Evolutionary conservation across 139 green algal species (phyloP).

Genomic region (Coelastrella sp.): DNA sequence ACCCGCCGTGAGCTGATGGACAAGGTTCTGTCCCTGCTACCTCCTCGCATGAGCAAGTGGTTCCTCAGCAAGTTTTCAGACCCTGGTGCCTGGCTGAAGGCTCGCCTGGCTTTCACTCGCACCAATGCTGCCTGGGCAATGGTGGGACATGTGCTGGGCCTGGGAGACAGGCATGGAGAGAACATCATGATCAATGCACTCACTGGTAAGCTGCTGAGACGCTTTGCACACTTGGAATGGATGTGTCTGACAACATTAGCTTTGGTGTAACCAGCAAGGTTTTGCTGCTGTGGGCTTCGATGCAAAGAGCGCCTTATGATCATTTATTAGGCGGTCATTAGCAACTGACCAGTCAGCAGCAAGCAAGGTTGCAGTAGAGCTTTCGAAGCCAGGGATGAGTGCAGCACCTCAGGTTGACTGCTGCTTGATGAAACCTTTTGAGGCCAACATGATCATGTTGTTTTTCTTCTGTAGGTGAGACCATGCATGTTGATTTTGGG

Average conservation of each 20-base stretch:
- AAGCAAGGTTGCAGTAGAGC: too few relatives aligned
- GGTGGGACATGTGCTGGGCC: slow-evolving; percentile 79
- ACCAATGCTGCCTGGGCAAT: slow-evolving; percentile 85
- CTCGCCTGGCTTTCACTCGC: slow-evolving; percentile 82
- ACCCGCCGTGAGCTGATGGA: slow-evolving; percentile 62
- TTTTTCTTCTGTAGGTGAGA: slow-evolving; percentile 34
- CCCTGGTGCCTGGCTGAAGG: slow-evolving; percentile 82
- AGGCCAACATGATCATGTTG: too few relatives aligned
- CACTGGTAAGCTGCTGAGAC: slow-evolving; percentile 38
- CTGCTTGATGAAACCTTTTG: too few relatives aligned
- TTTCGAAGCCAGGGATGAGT: too few relatives aligned
- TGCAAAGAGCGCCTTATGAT: too few relatives aligned
- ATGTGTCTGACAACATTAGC: too few relatives aligned
- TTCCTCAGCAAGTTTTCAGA: slow-evolving; percentile 64
- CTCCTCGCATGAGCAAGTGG: slow-evolving; percentile 90
- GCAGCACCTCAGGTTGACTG: too few relatives aligned
- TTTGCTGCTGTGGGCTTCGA: too few relatives aligned
- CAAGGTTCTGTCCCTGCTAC: slow-evolving; percentile 78
- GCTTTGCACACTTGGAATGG: background rate
- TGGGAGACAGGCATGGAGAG: slow-evolving; percentile 95
- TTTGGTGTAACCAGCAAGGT: too few relatives aligned
- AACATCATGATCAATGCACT: slow-evolving; percentile 94
- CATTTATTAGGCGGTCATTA: too few relatives aligned
- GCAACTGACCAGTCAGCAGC: too few relatives aligned
- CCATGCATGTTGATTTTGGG: slow-evolving; percentile 95